Conservation (phyloP, 2,329 filamentous ascomycete genomes). For the Anisogramma anomala region DNA sequence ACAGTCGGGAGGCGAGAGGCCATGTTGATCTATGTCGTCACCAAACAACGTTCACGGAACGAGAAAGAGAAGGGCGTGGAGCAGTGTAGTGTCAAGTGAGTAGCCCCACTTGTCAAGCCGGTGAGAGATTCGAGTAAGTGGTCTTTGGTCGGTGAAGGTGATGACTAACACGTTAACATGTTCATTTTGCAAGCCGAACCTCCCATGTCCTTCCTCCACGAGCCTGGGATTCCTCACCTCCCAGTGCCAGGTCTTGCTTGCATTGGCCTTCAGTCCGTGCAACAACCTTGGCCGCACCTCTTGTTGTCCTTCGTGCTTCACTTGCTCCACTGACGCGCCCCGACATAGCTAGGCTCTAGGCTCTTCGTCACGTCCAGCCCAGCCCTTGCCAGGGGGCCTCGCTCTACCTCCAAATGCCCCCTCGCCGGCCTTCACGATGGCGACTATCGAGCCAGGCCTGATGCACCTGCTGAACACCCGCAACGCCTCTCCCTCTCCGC, state of each 20-base stretch:
- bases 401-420: conserved; percentile 26
- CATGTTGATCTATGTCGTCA: conserved; percentile 29
- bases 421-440: conserved; percentile 37
- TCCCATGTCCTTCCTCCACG: neutral
- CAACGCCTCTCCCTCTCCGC: conserved; percentile 27
- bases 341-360: no score
- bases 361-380: no score
- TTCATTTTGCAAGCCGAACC: neutral
- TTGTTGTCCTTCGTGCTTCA: no score
- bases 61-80: neutral
- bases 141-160: neutral
- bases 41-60: neutral
- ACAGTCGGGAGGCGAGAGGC: conserved; percentile 50
- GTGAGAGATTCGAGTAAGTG: neutral
- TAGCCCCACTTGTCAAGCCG: neutral
- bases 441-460: conserved; percentile 55
- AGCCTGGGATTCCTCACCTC: neutral
- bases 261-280: neutral
- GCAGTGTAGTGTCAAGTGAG: neutral
- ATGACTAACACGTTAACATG: neutral
- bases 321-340: no score
- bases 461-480: conserved; percentile 53
- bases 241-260: neutral
- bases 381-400: conserved; percentile 12
- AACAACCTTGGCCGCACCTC: neutral